Percentiles rank a stretch among this genome's conserved stretches.
phyloP scores from a whole-genome alignment of 2,329 filamentous ascomycete genomes.

The Phyllosticta paracitricarpa region DNA sequence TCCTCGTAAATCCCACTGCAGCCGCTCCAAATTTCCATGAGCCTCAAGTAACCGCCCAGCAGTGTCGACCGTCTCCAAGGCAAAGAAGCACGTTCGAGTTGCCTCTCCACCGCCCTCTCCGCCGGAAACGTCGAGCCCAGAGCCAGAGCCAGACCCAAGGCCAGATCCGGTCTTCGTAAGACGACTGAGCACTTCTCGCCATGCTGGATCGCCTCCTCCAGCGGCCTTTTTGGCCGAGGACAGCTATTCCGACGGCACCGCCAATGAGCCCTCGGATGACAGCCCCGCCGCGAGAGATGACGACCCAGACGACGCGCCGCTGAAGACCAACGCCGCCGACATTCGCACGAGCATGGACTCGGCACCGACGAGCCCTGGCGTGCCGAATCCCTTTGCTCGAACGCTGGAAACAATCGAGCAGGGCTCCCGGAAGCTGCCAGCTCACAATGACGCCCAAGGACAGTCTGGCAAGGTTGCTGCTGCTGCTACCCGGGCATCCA shows the following conservation, averaged over 20 bases:
- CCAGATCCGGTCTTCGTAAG: slow-evolving; percentile 15
- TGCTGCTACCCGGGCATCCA: slow-evolving; percentile 26
- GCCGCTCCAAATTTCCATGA: neutral
- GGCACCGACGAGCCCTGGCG: neutral
- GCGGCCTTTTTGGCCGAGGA: slow-evolving; percentile 13
- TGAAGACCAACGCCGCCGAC: slow-evolving; percentile 2
- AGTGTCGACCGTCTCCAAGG: neutral
- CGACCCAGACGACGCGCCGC: neutral
- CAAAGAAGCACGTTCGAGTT: slow-evolving; percentile 36
- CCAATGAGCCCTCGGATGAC: neutral
- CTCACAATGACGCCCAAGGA: slow-evolving; percentile 16
- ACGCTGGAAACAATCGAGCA: slow-evolving; percentile 30
- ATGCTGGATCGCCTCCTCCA: slow-evolving; percentile 16
- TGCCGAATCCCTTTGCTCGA: slow-evolving; percentile 27
- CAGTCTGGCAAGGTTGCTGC: slow-evolving; percentile 14
- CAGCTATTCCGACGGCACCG: neutral
- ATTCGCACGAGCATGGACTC: neutral
- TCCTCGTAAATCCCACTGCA: neutral
- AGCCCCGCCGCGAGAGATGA: neutral
- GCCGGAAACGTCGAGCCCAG: slow-evolving; percentile 22
- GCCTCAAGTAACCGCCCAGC: neutral
- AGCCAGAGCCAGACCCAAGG: slow-evolving; percentile 7
- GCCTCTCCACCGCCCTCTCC: slow-evolving; percentile 30
- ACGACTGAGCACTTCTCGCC: slow-evolving; percentile 11
- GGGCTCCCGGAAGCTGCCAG: slow-evolving; percentile 13